Conservation (phyloP, 371 early-diverging fungal species). For the Actinomortierella wolfii region DNA sequence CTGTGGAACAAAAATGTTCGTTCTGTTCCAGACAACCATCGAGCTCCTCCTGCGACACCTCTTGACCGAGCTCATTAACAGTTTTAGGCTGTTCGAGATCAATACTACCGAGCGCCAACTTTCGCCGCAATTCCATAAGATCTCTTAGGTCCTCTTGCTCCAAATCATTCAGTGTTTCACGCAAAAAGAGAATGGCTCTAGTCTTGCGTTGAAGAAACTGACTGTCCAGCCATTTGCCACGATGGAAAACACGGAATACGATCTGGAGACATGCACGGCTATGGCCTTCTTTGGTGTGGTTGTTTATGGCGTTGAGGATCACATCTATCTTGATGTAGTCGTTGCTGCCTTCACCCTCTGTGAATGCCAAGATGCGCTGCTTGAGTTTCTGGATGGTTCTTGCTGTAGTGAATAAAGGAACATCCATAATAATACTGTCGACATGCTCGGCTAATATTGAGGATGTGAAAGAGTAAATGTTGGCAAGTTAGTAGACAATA, state of each 20-base stretch:
- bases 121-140: constrained; percentile 13
- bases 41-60: background rate
- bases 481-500: background rate
- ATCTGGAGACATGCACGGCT: constrained; percentile 36
- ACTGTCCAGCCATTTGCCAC: constrained; percentile 21
- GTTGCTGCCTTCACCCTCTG: constrained; percentile 17
- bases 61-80: background rate
- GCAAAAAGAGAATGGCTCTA: constrained; percentile 27
- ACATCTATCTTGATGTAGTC: constrained; percentile 37
- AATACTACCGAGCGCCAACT: constrained; percentile 4
- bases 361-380: constrained; percentile 24
- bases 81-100: background rate
- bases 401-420: constrained; percentile 30
- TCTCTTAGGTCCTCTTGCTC: constrained; percentile 37
- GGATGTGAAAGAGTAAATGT: too few relatives aligned
- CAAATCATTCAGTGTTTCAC: constrained; percentile 26
- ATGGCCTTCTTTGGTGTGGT: constrained; percentile 33
- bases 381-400: constrained; percentile 30
- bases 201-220: constrained; percentile 13
- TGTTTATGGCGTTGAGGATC: constrained; percentile 32
- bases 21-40: constrained; percentile 6
- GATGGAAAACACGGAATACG: constrained; percentile 25
- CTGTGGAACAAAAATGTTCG: background rate
- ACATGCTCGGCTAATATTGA: constrained; percentile 23
- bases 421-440: constrained; percentile 34